These are phyloP conservation scores for Vigna radiata DNA, from an alignment of 306 rosid genomes.

Conservation along the genomic window DNA sequence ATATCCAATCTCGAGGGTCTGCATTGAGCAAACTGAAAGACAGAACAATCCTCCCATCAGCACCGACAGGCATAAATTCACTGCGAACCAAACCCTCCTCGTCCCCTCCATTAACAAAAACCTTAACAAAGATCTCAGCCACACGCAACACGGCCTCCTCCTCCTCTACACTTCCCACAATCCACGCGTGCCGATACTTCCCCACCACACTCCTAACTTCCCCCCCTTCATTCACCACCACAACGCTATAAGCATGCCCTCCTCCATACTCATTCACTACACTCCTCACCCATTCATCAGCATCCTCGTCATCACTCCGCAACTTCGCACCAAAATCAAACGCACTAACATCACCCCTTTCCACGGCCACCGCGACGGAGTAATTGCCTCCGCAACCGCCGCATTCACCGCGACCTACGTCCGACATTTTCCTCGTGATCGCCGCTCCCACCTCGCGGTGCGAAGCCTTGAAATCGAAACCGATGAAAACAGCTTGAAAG, in stretches of 20 bases:
- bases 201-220: slow-evolving; percentile 73
- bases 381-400: slow-evolving; percentile 59
- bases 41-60: slow-evolving; percentile 91
- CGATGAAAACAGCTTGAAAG: slow-evolving; percentile 71
- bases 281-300: slow-evolving; percentile 67
- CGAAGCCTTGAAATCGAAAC: slow-evolving; percentile 59
- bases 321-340: slow-evolving; percentile 55
- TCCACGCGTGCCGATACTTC: slow-evolving; percentile 88
- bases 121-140: slow-evolving; percentile 80
- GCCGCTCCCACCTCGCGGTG: slow-evolving; percentile 47
- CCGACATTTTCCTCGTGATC: slow-evolving; percentile 53
- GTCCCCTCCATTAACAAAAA: slow-evolving; percentile 88
- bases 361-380: slow-evolving; percentile 44
- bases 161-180: slow-evolving; percentile 61
- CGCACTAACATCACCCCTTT: slow-evolving; percentile 42
- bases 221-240: slow-evolving; percentile 68
- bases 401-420: slow-evolving; percentile 56
- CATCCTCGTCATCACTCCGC: slow-evolving; percentile 53
- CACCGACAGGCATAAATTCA: slow-evolving; percentile 96
- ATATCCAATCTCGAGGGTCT: slow-evolving; percentile 77
- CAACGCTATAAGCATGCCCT: slow-evolving; percentile 66
- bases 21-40: slow-evolving; percentile 95
- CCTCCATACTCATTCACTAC: slow-evolving; percentile 47
- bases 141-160: slow-evolving; percentile 61
- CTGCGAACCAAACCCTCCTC: slow-evolving; percentile 75